These are phyloP conservation scores for Pythium chondricola DNA, from an alignment of 352 stramenopile genomes.

Conservation along the genomic window DNA sequence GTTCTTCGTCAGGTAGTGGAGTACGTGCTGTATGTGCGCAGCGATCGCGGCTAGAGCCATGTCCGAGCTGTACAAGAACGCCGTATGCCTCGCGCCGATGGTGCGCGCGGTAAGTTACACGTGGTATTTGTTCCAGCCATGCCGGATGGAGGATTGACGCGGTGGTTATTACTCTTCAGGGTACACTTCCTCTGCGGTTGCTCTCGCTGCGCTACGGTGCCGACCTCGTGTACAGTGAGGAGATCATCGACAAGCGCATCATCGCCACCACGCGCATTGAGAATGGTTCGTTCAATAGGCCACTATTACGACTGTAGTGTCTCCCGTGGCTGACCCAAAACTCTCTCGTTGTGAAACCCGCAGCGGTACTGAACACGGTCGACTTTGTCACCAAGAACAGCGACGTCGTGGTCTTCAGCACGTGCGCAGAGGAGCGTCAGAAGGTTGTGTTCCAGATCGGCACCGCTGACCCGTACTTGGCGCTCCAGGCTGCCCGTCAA, in stretches of 20 bases:
- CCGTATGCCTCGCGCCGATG: slow-evolving; percentile 90
- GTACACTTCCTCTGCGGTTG: slow-evolving; percentile 88
- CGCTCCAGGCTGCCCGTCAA: slow-evolving; percentile 66
- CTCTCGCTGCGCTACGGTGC: slow-evolving; percentile 90
- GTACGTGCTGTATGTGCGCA: background rate
- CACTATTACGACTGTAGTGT: too few relatives aligned
- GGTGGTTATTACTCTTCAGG: too few relatives aligned
- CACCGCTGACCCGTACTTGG: slow-evolving; percentile 67
- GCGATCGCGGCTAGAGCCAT: slow-evolving; percentile 6
- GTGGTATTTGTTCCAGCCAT: too few relatives aligned
- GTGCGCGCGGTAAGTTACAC: slow-evolving; percentile 89
- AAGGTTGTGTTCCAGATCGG: slow-evolving; percentile 90
- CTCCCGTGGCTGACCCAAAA: too few relatives aligned
- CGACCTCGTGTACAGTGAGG: slow-evolving; percentile 92
- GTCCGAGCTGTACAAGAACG: slow-evolving; percentile 64
- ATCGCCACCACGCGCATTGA: slow-evolving; percentile 68
- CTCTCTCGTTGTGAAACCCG: too few relatives aligned
- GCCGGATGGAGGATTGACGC: too few relatives aligned
- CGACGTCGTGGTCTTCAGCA: slow-evolving; percentile 84
- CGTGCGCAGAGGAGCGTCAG: slow-evolving; percentile 67
- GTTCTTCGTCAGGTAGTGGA: too few relatives aligned
- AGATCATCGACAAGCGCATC: slow-evolving; percentile 94
- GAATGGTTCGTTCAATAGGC: slow-evolving; percentile 39
- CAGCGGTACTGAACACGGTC: slow-evolving; percentile 74
- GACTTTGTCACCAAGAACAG: slow-evolving; percentile 88